Conservation (phyloP, 306 rosid genomes). For the Pueraria montana region DNA sequence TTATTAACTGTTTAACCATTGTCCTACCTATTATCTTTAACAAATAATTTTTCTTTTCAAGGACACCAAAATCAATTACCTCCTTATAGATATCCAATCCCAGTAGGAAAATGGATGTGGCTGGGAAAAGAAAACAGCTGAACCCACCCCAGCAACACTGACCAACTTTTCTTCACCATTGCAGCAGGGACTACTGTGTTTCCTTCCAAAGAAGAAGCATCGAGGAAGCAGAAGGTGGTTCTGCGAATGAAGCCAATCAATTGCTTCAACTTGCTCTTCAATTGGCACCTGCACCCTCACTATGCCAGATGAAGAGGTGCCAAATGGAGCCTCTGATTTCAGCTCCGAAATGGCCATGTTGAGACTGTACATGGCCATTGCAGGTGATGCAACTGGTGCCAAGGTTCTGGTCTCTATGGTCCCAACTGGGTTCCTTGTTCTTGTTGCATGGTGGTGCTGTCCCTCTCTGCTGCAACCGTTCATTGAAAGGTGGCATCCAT, state of each 20-base stretch:
- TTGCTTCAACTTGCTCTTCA: conserved; percentile 76
- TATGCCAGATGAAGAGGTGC: conserved; percentile 67
- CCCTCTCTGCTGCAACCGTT: conserved; percentile 73
- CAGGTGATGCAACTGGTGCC: conserved; percentile 60
- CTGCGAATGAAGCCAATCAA: conserved; percentile 90
- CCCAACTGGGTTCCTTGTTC: conserved; percentile 53
- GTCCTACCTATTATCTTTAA: too few relatives aligned
- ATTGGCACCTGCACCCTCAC: conserved; percentile 72
- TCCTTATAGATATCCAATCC: conserved; percentile 85
- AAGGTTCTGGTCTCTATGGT: conserved; percentile 70
- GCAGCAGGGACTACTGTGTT: conserved; percentile 5
- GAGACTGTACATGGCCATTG: conserved; percentile 75
- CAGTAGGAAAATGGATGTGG: conserved; percentile 67
- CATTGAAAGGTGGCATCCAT: conserved; percentile 69
- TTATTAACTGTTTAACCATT: too few relatives aligned
- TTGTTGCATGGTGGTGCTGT: background rate
- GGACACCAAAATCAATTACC: conserved; percentile 53
- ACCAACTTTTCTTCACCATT: conserved; percentile 53
- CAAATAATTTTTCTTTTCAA: too few relatives aligned
- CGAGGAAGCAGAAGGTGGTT: conserved; percentile 72
- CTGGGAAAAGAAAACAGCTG: conserved; percentile 79
- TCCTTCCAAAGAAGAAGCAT: conserved; percentile 77
- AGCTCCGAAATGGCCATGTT: conserved; percentile 60
- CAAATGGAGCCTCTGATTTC: conserved; percentile 66
- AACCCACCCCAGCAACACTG: conserved; percentile 88